A percentile compares a stretch with the other conserved stretches of the same genome.
phyloP scores from a whole-genome alignment of 176 grass and related monocot species.

The Oryza nivara region DNA sequence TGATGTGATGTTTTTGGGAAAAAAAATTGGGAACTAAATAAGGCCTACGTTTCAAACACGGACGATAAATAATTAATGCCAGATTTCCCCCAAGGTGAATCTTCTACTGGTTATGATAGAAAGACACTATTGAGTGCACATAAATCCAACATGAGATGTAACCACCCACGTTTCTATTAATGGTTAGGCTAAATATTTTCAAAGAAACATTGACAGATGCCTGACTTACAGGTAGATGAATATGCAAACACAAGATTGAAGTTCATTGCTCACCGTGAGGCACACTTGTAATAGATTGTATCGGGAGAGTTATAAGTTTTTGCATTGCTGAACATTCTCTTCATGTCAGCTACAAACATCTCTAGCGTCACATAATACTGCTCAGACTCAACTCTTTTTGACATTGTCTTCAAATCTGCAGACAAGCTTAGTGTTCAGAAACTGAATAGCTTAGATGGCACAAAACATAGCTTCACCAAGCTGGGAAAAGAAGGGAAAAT shows the following conservation, averaged over 20 bases:
- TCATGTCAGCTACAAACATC: constrained; percentile 95
- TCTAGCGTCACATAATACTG: constrained; percentile 98
- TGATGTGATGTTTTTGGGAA: too few relatives aligned
- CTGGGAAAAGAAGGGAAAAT: constrained; percentile 4
- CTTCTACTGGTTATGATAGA: background rate
- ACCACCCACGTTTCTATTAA: constrained; percentile 10
- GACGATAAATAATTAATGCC: background rate
- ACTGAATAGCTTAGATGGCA: constrained; percentile 23
- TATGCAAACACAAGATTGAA: background rate
- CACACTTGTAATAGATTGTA: constrained; percentile 97
- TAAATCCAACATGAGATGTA: constrained; percentile 18
- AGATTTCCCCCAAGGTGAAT: background rate
- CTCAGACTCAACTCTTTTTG: constrained; percentile 83
- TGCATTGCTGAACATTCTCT: constrained; percentile 91
- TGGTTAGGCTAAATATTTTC: constrained; percentile 13
- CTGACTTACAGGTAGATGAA: background rate
- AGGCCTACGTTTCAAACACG: background rate
- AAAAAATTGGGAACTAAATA: too few relatives aligned
- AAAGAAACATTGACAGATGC: background rate
- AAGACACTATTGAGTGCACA: background rate
- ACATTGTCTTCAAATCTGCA: constrained; percentile 96
- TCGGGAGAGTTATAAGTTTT: constrained; percentile 94
- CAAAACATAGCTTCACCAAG: background rate
- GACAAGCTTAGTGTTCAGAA: constrained; percentile 10
- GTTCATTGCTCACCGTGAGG: constrained; percentile 57